Evolutionary conservation across 2,329 filamentous ascomycete species (phyloP), one percentile per base, ranked within the genome.

Genomic region (Thelonectria olida): DNA sequence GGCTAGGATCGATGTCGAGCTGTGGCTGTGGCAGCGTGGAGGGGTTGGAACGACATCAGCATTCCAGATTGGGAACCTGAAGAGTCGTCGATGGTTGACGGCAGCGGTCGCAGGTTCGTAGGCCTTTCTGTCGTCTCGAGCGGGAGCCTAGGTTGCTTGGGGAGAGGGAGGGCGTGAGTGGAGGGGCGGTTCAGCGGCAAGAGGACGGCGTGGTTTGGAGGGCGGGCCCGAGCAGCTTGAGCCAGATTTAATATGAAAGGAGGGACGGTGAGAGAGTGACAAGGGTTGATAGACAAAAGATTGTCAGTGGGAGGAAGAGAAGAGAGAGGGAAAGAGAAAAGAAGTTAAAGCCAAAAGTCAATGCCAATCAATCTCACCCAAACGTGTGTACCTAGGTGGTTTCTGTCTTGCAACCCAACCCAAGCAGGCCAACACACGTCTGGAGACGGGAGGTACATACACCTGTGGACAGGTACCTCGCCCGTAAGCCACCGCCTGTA

Each of bases 31-130:
- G 45, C 60, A 54, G 61, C 58, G 61, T 47, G 42, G 54, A 54
- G 41, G 64, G 47, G 56, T 68, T 59, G 65, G 58, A 68, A 66
- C 58, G 67, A 66, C 66, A 66, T 70, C 63, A 62, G 63, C 66
- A 54, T 62, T 68, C 38, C 62, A 62, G 23, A 47, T 17, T 65
- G 34, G 59, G 23, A 53, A 50, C 23, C 27, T 54, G n/a, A 5
- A 19, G 38, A 25, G 50, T 39, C 12, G 25, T 31, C 20, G 7
- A 17, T 15, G 48, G 15, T 47, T 44, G 23, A 20, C 27, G 25
- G 48, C 5, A 36, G 20, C 27, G 54, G 54, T 51, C 38, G 54
- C 47, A 58, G 48, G 38, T 34, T 50, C 28, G 42, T 44, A 20
- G 54, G 54, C 42, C 42, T 15, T n/a, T 34, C 12, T 31, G 27